Conservation (phyloP, 2,329 filamentous ascomycete genomes). For the Plenodomus tracheiphilus region DNA sequence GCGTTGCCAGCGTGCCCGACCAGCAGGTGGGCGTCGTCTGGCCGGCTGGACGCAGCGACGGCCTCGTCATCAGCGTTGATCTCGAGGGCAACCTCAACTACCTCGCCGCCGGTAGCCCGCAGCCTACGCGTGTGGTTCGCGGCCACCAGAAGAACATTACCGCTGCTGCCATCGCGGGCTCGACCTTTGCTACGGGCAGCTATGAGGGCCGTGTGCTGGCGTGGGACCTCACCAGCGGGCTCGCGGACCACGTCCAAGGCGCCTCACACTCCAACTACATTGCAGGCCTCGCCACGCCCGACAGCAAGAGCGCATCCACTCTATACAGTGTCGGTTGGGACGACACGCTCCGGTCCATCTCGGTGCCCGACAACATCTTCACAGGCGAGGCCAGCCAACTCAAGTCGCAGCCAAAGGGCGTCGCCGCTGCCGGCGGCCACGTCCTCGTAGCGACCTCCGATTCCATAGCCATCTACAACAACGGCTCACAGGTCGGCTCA, state of each 20-base stretch:
- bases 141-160: slow-evolving; percentile 94
- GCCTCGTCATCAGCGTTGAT: slow-evolving; percentile 86
- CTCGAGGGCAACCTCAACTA: slow-evolving; percentile 90
- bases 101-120: slow-evolving; percentile 69
- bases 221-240: slow-evolving; percentile 76
- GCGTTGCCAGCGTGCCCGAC: slow-evolving; percentile 70
- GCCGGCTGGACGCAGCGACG: slow-evolving; percentile 79
- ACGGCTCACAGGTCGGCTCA: slow-evolving; percentile 62
- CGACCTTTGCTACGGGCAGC: slow-evolving; percentile 84
- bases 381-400: slow-evolving; percentile 69
- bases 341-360: slow-evolving; percentile 80
- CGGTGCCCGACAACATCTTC: slow-evolving; percentile 75
- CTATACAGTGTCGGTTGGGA: slow-evolving; percentile 95
- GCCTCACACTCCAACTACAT: slow-evolving; percentile 85
- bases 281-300: slow-evolving; percentile 66
- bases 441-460: slow-evolving; percentile 58
- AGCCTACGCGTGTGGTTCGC: slow-evolving; percentile 72
- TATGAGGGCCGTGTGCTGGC: slow-evolving; percentile 85
- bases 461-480: slow-evolving; percentile 63
- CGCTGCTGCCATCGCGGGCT: slow-evolving; percentile 64
- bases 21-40: slow-evolving; percentile 96
- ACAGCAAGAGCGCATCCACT: slow-evolving; percentile 44
- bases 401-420: slow-evolving; percentile 77
- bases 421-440: slow-evolving; percentile 60
- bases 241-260: slow-evolving; percentile 73